Conservation (phyloP, 495 filamentous ascomycete genomes). For the Bacidia rubella region DNA sequence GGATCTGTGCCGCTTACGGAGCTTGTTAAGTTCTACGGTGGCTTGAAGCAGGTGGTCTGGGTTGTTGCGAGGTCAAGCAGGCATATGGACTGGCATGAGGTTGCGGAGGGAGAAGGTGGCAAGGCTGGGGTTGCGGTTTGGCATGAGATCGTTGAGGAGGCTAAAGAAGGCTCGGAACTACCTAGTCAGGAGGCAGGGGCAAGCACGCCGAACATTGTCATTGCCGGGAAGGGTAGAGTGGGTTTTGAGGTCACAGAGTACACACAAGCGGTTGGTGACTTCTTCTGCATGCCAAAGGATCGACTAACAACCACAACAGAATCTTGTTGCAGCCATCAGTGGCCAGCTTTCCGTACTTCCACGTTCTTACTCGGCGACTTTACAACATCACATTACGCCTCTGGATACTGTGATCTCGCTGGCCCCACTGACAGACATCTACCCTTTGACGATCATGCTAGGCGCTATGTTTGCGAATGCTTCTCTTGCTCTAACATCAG, state of each 20-base stretch:
- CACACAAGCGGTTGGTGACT: constrained; percentile 41
- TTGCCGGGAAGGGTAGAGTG: constrained; percentile 14
- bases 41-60: constrained; percentile 73
- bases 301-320: constrained; percentile 26
- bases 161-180: constrained; percentile 33
- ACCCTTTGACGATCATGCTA: constrained; percentile 67
- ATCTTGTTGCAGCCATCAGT: constrained; percentile 65
- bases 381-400: constrained; percentile 48
- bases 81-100: constrained; percentile 84
- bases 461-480: constrained; percentile 72
- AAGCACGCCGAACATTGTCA: constrained; percentile 20
- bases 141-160: constrained; percentile 69
- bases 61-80: constrained; percentile 82
- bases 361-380: constrained; percentile 21
- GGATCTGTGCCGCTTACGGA: constrained; percentile 74
- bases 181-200: constrained; percentile 24
- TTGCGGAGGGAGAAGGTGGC: constrained; percentile 57
- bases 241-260: constrained; percentile 62
- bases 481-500: constrained; percentile 79
- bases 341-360: constrained; percentile 67
- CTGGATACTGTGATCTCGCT: constrained; percentile 81
- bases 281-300: background rate
- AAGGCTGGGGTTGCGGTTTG: constrained; percentile 68
- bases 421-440: constrained; percentile 64
- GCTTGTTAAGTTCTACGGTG: constrained; percentile 50